Conservation (phyloP, 2,329 filamentous ascomycete genomes). For the Colletotrichum camelliae region DNA sequence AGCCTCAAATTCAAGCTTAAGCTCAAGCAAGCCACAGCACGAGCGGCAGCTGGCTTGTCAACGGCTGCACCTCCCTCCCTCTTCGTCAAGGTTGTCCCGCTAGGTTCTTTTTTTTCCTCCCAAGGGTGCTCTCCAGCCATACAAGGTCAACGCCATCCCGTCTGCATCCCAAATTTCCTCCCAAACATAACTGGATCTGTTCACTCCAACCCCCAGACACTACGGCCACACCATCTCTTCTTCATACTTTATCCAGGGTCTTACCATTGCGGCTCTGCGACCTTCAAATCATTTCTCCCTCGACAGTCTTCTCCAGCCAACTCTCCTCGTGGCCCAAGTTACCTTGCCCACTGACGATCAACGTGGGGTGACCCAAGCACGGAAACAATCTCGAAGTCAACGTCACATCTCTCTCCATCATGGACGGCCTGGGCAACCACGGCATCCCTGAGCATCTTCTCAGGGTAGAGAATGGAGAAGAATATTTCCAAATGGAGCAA, state of each 20-base stretch:
- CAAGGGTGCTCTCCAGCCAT: neutral
- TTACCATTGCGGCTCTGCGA: constrained; percentile 14
- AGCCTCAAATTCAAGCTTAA: neutral
- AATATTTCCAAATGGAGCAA: neutral
- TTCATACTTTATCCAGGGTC: neutral
- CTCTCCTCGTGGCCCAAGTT: neutral
- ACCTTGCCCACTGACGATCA: neutral
- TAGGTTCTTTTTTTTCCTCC: neutral
- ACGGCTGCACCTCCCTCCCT: neutral
- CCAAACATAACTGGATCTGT: neutral
- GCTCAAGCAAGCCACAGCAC: neutral
- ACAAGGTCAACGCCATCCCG: neutral
- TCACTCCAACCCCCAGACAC: neutral
- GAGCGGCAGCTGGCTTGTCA: neutral
- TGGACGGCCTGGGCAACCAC: constrained; percentile 26
- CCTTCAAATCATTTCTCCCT: neutral
- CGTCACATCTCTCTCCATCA: neutral
- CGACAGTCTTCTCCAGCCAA: neutral
- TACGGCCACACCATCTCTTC: neutral
- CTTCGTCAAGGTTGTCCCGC: neutral
- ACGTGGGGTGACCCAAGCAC: neutral
- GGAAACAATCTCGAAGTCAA: neutral
- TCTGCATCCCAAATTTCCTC: neutral
- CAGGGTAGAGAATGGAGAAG: neutral
- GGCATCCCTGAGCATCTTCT: neutral